These are phyloP conservation scores for Dryas drummondii DNA, from an alignment of 306 rosid species.

Conservation along the genomic window DNA sequence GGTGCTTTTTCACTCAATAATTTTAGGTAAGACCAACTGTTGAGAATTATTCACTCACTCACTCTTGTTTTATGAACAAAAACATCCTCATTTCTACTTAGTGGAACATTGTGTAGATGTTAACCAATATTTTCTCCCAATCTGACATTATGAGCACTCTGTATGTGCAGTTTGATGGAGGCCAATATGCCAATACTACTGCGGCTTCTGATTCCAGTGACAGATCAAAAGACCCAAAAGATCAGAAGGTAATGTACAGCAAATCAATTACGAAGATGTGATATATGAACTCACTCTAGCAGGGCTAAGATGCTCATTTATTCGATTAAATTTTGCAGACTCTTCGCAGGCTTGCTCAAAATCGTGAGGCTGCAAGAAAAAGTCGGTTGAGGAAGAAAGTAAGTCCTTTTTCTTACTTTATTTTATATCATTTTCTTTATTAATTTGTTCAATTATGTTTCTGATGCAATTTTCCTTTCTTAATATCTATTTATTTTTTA, in stretches of 20 bases:
- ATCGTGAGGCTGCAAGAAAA: slow-evolving; percentile 98
- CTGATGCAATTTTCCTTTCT: not conserved
- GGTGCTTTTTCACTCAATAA: not conserved
- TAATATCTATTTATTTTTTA: not conserved
- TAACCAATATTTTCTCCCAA: not conserved
- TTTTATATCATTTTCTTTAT: not conserved
- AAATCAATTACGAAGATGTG: slow-evolving; percentile 11
- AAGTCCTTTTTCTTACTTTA: slow-evolving; percentile 15
- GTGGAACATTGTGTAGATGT: slow-evolving; percentile 9
- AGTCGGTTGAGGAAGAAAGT: slow-evolving; percentile 95
- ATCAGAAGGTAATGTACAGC: slow-evolving; percentile 76
- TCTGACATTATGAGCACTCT: slow-evolving; percentile 34
- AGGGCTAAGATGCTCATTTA: slow-evolving; percentile 16
- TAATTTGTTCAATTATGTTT: not conserved
- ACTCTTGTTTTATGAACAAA: not conserved
- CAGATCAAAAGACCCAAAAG: slow-evolving; percentile 82
- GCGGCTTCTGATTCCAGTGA: slow-evolving; percentile 90
- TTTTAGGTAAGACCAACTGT: not conserved
- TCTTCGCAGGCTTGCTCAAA: slow-evolving; percentile 95
- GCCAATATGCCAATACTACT: slow-evolving; percentile 45
- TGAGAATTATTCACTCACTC: not conserved
- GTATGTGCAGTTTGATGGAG: slow-evolving; percentile 66
- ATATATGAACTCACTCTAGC: slow-evolving; percentile 14
- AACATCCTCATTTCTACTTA: slow-evolving; percentile 5
- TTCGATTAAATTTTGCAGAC: slow-evolving; percentile 50